Base-by-base conservation (phyloP, 805 yeast species). In the Yamadazyma olivae region DNA sequence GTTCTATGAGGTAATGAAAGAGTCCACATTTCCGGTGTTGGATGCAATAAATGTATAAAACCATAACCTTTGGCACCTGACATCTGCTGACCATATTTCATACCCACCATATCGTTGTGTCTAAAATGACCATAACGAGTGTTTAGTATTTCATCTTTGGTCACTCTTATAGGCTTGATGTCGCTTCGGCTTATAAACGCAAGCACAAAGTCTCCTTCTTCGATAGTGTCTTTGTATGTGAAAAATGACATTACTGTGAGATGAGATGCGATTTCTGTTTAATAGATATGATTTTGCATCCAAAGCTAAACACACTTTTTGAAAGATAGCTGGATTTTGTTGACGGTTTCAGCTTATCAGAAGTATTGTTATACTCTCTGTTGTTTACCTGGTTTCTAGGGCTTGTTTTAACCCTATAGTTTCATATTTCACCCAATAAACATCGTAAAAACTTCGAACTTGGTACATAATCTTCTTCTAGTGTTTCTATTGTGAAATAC, bases 21-120 rank as follows among this genome's bases (percentile, higher is more conserved):
- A 0, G 96, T 84, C 99, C 99, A 93, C 16, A 93, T 64, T 59
- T 93, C 99, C 0, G 99, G 90, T 0, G 95, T 82, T 1, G 99
- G 98, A 42, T 85, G 90, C 31, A 93, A 61, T 10, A 93, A 67
- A 54, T 91, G 95, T 32, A 93, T 77, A 54, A 89, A 93, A 0
- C 96, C 96, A 49, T 75, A 74, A 0, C 90, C 95, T 42, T 76
- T 77, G 5, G 78, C 71, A 14, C 85, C 75, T 3, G 89, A 75
- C 51, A 91, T 77, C 55, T 93, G 99, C 0, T 87, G 71, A 1
- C 99, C 99, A 59, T 75, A 91, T 41, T 69, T 72, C 52, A 74
- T 63, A 4, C 95, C 95, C 39, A 93, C 78, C 85, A 93, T 89
- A 21, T 74, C 66, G 30, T 74, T 70, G 54, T 90, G 97, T n/a